Conservation (phyloP, 2,329 filamentous ascomycete species). For the Arthrobotrys megalospora region DNA sequence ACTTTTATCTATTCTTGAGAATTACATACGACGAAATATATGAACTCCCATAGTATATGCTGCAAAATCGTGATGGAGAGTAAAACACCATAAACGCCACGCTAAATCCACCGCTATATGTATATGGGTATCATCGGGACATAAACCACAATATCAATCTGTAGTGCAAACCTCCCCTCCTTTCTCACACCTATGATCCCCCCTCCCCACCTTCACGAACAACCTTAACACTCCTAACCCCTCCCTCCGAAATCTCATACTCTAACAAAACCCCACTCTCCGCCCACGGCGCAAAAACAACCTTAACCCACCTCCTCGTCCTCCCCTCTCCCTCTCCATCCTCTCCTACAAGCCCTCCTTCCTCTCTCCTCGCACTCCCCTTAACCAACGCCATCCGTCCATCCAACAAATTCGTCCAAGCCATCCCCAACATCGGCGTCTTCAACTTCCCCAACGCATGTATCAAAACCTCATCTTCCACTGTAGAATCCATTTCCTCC, state of each 20-base stretch:
- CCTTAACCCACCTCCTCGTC: slow-evolving; percentile 83
- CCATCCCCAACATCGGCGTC: slow-evolving; percentile 62
- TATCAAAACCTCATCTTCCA: slow-evolving; percentile 26
- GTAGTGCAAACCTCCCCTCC: slow-evolving; percentile 7
- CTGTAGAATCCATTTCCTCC: slow-evolving; percentile 38
- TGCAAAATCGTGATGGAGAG: too few relatives aligned
- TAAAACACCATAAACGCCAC: slow-evolving; percentile 30
- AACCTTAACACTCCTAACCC: slow-evolving; percentile 65
- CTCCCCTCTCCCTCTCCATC: slow-evolving; percentile 67
- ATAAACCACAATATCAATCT: slow-evolving; percentile 3
- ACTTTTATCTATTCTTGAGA: not conserved
- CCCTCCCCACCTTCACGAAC: not conserved
- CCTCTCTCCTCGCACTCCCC: slow-evolving; percentile 55
- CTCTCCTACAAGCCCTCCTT: slow-evolving; percentile 68
- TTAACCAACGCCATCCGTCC: slow-evolving; percentile 65
- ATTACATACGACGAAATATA: not conserved
- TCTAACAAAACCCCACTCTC: slow-evolving; percentile 74
- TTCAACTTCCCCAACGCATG: slow-evolving; percentile 52
- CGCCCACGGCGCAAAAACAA: slow-evolving; percentile 89
- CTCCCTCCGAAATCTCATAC: slow-evolving; percentile 82
- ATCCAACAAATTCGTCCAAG: slow-evolving; percentile 65
- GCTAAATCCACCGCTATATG: slow-evolving; percentile 43
- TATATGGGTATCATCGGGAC: slow-evolving; percentile 31
- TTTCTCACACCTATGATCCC: not conserved
- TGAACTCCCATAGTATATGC: not conserved